These are phyloP conservation scores for Xylaria acuta DNA, from an alignment of 495 filamentous ascomycete species.

Conservation along the genomic window DNA sequence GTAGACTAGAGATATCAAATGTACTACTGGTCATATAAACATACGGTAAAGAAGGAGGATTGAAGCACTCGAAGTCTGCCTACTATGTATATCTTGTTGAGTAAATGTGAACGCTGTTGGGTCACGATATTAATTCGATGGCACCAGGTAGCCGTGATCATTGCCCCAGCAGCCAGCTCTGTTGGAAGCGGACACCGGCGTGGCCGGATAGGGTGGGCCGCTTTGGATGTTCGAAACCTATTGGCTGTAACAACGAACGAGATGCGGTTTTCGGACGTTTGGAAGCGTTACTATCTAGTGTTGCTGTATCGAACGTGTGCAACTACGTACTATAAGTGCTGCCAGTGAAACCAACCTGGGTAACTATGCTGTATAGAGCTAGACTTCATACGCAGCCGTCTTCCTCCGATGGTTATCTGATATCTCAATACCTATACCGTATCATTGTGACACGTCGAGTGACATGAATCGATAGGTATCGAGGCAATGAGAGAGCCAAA, in stretches of 20 bases:
- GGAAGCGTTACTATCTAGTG: neutral
- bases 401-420: neutral
- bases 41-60: neutral
- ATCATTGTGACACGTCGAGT: constrained; percentile 22
- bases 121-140: neutral
- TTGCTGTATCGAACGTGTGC: neutral
- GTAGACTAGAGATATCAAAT: neutral
- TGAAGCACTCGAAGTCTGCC: neutral
- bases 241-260: neutral
- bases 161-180: constrained; percentile 7
- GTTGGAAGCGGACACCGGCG: neutral
- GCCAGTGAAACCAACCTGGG: neutral
- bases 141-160: constrained; percentile 8
- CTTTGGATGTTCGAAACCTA: neutral
- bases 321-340: neutral
- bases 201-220: constrained; percentile 7
- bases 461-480: constrained; percentile 5
- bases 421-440: neutral
- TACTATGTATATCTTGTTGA: neutral
- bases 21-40: neutral
- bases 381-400: neutral
- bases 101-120: neutral
- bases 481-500: neutral
- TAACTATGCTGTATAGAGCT: neutral
- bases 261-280: neutral